phyloP scores from a whole-genome alignment of 2,329 filamentous ascomycete species.

The Xylariomycetidae sp. region DNA sequence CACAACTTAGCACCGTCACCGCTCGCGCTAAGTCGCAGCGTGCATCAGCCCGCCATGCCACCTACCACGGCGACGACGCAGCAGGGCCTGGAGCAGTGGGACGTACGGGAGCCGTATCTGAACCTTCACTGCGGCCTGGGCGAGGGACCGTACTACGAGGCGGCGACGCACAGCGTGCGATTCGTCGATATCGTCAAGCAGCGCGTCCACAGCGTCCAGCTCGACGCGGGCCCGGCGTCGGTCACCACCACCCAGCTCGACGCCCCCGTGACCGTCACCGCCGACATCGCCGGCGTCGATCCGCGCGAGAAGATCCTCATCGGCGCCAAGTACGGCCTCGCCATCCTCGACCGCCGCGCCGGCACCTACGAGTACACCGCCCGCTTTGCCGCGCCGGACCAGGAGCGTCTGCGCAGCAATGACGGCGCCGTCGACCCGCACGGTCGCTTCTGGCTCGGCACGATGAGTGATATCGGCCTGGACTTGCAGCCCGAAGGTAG shows the following conservation, averaged over 20 bases:
- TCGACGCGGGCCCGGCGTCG: slow-evolving; percentile 58
- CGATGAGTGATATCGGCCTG: slow-evolving; percentile 69
- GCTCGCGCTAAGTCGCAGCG: not conserved
- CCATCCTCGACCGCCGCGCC: slow-evolving; percentile 62
- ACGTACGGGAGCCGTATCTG: slow-evolving; percentile 49
- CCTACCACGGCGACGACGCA: slow-evolving; percentile 14
- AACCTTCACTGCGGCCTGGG: slow-evolving; percentile 60
- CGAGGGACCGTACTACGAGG: slow-evolving; percentile 71
- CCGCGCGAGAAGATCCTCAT: slow-evolving; percentile 62
- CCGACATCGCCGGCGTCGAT: slow-evolving; percentile 66
- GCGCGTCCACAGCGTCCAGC: slow-evolving; percentile 64
- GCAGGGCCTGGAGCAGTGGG: slow-evolving; percentile 40
- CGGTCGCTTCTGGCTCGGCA: slow-evolving; percentile 78
- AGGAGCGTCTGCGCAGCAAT: slow-evolving; percentile 61
- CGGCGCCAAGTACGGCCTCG: slow-evolving; percentile 75
- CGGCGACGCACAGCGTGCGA: slow-evolving; percentile 57
- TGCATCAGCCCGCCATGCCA: slow-evolving; percentile 21
- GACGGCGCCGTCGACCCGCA: slow-evolving; percentile 76
- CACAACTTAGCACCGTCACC: not conserved
- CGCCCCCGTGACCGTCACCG: slow-evolving; percentile 59
- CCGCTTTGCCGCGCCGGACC: slow-evolving; percentile 38
- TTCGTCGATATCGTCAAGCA: slow-evolving; percentile 81
- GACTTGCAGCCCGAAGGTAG: slow-evolving; percentile 55
- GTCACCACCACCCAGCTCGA: slow-evolving; percentile 55
- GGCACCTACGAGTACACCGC: slow-evolving; percentile 49